Conservation (phyloP, 805 yeast species). For the Pichia heedii region DNA sequence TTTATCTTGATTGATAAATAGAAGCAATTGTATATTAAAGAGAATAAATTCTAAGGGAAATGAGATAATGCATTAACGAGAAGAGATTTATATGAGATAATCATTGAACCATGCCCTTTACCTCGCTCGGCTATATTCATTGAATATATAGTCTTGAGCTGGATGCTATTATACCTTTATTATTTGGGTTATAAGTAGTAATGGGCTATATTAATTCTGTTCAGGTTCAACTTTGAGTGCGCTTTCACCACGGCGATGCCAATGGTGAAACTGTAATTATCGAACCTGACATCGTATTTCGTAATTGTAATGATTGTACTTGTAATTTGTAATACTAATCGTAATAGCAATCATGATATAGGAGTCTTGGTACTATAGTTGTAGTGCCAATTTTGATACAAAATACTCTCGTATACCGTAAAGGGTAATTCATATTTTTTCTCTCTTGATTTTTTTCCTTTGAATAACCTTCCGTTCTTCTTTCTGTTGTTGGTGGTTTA, state of each 20-base stretch:
- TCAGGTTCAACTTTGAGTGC: conserved; percentile 50
- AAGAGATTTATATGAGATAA: no score
- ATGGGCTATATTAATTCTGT: conserved; percentile 37
- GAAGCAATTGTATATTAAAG: not conserved
- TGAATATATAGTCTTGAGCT: conserved; percentile 44
- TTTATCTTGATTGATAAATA: conserved; percentile 31
- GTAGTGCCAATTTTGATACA: no score
- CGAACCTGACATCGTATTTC: conserved; percentile 24
- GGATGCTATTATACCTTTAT: conserved; percentile 31
- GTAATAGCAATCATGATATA: no score
- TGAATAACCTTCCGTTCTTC: not conserved
- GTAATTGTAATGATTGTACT: not conserved
- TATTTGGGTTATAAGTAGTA: conserved; percentile 18
- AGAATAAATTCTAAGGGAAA: not conserved
- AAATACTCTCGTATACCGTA: no score
- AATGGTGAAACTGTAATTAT: conserved; percentile 33
- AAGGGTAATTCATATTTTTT: no score
- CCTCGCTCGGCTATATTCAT: conserved; percentile 50
- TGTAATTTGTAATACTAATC: not conserved
- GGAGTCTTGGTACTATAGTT: no score
- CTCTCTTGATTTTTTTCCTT: no score
- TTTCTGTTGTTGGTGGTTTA: not conserved
- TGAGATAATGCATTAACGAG: no score
- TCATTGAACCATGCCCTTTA: conserved; percentile 35
- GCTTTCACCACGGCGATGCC: conserved; percentile 33